These are phyloP conservation scores for Zymoseptoria crescenta DNA, from an alignment of 2,329 filamentous ascomycete genomes.

Conservation along the genomic window DNA sequence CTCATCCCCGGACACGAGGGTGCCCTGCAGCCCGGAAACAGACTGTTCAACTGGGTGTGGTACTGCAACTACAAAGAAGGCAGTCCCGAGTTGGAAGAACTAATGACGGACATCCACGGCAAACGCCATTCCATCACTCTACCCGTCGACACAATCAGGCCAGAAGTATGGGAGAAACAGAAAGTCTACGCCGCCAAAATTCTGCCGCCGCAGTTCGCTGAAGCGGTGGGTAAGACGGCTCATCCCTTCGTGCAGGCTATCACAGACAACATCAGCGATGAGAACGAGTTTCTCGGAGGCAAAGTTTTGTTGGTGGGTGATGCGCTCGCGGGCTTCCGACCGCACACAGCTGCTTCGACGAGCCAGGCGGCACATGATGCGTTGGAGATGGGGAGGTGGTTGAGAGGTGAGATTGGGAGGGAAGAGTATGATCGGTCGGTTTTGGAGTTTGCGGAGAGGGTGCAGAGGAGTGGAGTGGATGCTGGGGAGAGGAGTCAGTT, in stretches of 20 bases:
- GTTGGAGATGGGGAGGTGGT: constrained; percentile 33
- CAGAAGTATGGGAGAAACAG: constrained; percentile 34
- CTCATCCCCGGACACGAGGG: constrained; percentile 40
- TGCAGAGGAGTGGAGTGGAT: constrained; percentile 33
- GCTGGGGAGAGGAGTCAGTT: constrained; percentile 37
- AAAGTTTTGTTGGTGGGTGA: constrained; percentile 42
- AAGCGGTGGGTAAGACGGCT: constrained; percentile 34
- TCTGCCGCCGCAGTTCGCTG: constrained; percentile 36
- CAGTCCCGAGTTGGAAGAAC: constrained; percentile 32
- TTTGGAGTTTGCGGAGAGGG: constrained; percentile 30
- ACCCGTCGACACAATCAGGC: constrained; percentile 35
- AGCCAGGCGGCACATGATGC: constrained; percentile 43
- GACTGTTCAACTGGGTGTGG: constrained; percentile 43
- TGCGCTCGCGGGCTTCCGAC: constrained; percentile 40
- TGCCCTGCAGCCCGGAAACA: constrained; percentile 31
- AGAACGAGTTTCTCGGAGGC: constrained; percentile 35
- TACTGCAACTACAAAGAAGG: constrained; percentile 38
- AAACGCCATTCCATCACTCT: constrained; percentile 37
- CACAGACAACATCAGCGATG: constrained; percentile 34
- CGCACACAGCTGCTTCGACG: constrained; percentile 41
- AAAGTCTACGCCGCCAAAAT: constrained; percentile 26
- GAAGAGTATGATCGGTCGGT: constrained; percentile 32
- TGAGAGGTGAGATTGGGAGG: constrained; percentile 31
- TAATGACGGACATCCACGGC: constrained; percentile 40
- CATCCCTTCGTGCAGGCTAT: constrained; percentile 42